These are phyloP conservation scores for Suillus brevipes DNA, from an alignment of 768 basidiomycete genomes.

Conservation along the genomic window DNA sequence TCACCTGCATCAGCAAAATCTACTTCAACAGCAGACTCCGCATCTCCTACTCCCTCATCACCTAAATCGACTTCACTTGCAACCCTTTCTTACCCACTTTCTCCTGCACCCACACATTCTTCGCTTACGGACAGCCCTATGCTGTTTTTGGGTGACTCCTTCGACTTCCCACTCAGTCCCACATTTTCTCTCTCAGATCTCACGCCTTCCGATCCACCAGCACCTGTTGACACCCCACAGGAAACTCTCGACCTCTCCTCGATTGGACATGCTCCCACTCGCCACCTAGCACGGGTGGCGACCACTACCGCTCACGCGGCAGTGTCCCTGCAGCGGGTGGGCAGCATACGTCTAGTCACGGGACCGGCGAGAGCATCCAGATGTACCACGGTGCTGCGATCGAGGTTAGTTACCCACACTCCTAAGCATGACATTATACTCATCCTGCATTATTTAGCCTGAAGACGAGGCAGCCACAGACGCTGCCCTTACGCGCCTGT, in stretches of 20 bases:
- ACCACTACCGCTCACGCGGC: slow-evolving; percentile 55
- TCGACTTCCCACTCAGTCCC: slow-evolving; percentile 40
- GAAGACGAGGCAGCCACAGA: slow-evolving; percentile 58
- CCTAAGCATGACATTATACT: slow-evolving; percentile 24
- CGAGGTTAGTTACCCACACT: slow-evolving; percentile 35
- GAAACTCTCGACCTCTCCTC: slow-evolving; percentile 34
- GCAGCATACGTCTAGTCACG: slow-evolving; percentile 36
- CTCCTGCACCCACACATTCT: slow-evolving; percentile 44
- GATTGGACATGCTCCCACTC: slow-evolving; percentile 63
- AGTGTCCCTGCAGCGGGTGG: slow-evolving; percentile 96
- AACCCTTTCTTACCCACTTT: slow-evolving; percentile 36
- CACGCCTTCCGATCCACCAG: slow-evolving; percentile 36
- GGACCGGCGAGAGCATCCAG: slow-evolving; percentile 20
- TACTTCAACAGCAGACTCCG: slow-evolving; percentile 23
- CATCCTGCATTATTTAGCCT: slow-evolving; percentile 23
- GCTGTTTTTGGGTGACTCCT: slow-evolving; percentile 27
- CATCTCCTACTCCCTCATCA: slow-evolving; percentile 27
- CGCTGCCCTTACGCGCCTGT: slow-evolving; percentile 32
- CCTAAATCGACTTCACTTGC: slow-evolving; percentile 28
- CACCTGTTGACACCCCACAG: slow-evolving; percentile 21
- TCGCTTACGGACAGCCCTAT: slow-evolving; percentile 37
- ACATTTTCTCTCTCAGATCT: slow-evolving; percentile 36
- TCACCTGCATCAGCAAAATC: slow-evolving; percentile 25
- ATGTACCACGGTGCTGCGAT: slow-evolving; percentile 23
- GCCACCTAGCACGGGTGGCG: slow-evolving; percentile 99